phyloP scores from a whole-genome alignment of 768 basidiomycete genomes.

The Amanita muscaria region DNA sequence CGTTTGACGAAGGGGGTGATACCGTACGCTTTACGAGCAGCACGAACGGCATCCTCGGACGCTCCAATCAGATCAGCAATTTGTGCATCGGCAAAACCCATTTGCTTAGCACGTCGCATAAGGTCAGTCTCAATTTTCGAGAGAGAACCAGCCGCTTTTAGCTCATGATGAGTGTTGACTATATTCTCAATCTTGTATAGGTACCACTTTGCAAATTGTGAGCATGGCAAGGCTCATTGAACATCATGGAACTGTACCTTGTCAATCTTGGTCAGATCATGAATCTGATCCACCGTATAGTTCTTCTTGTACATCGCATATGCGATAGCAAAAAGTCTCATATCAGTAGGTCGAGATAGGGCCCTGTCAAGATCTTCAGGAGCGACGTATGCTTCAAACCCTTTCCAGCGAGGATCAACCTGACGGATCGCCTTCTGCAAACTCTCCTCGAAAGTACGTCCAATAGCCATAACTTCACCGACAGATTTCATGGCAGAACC shows the following conservation, averaged over 20 bases:
- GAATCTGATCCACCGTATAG: conserved; percentile 84
- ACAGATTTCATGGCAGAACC: conserved; percentile 99
- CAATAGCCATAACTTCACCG: conserved; percentile 99
- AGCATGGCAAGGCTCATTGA: background rate
- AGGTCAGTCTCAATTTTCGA: conserved; percentile 65
- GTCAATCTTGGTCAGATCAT: conserved; percentile 97
- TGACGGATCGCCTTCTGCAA: conserved; percentile 97
- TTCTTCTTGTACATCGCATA: conserved; percentile 94
- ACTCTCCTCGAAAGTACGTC: conserved; percentile 97
- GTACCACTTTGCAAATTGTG: conserved; percentile 64
- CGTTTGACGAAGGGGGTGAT: conserved; percentile 98
- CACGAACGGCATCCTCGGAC: conserved; percentile 73
- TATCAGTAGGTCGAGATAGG: conserved; percentile 82
- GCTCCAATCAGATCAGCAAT: conserved; percentile 75
- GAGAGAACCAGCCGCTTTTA: conserved; percentile 64
- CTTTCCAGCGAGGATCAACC: conserved; percentile 93
- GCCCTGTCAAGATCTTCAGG: conserved; percentile 80
- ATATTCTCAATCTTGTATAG: conserved; percentile 99
- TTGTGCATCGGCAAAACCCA: conserved; percentile 93
- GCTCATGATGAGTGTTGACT: conserved; percentile 71
- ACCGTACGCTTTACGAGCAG: conserved; percentile 75
- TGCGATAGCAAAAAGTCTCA: conserved; percentile 93
- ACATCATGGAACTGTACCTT: conserved; percentile 42
- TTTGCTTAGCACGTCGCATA: conserved; percentile 81
- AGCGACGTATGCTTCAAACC: conserved; percentile 91